Evolutionary conservation across 345 rosid genomes (phyloP).

Genomic region (Citrus glauca): DNA sequence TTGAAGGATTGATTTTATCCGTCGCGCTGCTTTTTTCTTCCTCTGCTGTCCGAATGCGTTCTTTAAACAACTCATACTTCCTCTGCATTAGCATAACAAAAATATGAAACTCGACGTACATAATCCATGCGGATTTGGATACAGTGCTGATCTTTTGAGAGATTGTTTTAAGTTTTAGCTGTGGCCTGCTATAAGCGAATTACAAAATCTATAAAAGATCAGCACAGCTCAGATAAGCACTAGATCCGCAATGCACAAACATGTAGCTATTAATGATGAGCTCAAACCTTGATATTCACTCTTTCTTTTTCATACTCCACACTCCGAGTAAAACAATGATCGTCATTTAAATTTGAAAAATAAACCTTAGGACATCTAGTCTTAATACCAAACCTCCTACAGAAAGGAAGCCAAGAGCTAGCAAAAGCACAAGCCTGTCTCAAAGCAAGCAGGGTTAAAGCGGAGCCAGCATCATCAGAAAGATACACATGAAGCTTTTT

Average conservation of each 20-base stretch:
- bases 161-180: too few relatives aligned
- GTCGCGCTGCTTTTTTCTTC: neutral
- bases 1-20: constrained; percentile 15
- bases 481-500: constrained; percentile 47
- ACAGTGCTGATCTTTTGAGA: too few relatives aligned
- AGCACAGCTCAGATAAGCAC: too few relatives aligned
- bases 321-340: neutral
- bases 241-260: neutral
- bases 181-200: too few relatives aligned
- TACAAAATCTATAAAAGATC: too few relatives aligned
- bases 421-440: constrained; percentile 40
- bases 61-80: constrained; percentile 32
- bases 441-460: constrained; percentile 30
- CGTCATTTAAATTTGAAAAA: constrained; percentile 26
- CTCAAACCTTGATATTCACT: constrained; percentile 23
- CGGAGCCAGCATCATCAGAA: constrained; percentile 47
- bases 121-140: too few relatives aligned
- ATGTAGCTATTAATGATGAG: too few relatives aligned
- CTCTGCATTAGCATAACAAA: constrained; percentile 1
- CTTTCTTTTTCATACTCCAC: constrained; percentile 14
- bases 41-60: constrained; percentile 14
- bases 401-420: constrained; percentile 46
- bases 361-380: constrained; percentile 32
- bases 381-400: constrained; percentile 27
- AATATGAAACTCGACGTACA: neutral